Percentiles rank a stretch among this genome's conserved stretches.
Conservation (phyloP, 768 basidiomycete genomes). For the Dacryopinax primogenitus region DNA sequence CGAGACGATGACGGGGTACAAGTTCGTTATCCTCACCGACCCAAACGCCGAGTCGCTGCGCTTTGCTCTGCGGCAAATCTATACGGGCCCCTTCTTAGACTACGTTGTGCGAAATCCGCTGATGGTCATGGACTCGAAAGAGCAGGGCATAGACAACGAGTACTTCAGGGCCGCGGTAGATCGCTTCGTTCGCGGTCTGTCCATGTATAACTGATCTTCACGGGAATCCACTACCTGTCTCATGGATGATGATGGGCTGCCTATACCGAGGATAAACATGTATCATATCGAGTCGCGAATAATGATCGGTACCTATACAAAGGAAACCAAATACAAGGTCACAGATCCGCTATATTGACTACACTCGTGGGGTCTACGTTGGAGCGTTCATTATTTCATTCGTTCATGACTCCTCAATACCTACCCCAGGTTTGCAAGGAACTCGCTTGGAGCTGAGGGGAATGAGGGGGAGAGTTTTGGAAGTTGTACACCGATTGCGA, state of each 20-base stretch:
- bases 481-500: constrained; percentile 38
- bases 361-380: background rate
- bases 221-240: too few relatives aligned
- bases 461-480: constrained; percentile 44
- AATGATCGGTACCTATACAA: constrained; percentile 8
- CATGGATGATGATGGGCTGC: too few relatives aligned
- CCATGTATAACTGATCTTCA: constrained; percentile 13
- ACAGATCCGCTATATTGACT: background rate
- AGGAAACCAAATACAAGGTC: background rate
- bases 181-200: constrained; percentile 38
- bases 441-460: constrained; percentile 29
- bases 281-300: background rate
- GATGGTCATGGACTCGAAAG: constrained; percentile 65
- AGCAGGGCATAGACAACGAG: constrained; percentile 84
- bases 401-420: background rate
- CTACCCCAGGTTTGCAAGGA: background rate
- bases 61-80: constrained; percentile 72
- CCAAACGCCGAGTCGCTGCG: constrained; percentile 71
- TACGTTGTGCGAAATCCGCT: constrained; percentile 89
- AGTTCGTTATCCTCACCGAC: constrained; percentile 88
- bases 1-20: constrained; percentile 84
- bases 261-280: background rate
- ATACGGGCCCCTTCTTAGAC: constrained; percentile 86
- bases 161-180: constrained; percentile 73
- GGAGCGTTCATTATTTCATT: constrained; percentile 1